Evolutionary conservation across 2,329 filamentous ascomycete genomes (phyloP), one percentile per base, ranked within the genome.

Genomic region (Pestalotiopsis sp.): DNA sequence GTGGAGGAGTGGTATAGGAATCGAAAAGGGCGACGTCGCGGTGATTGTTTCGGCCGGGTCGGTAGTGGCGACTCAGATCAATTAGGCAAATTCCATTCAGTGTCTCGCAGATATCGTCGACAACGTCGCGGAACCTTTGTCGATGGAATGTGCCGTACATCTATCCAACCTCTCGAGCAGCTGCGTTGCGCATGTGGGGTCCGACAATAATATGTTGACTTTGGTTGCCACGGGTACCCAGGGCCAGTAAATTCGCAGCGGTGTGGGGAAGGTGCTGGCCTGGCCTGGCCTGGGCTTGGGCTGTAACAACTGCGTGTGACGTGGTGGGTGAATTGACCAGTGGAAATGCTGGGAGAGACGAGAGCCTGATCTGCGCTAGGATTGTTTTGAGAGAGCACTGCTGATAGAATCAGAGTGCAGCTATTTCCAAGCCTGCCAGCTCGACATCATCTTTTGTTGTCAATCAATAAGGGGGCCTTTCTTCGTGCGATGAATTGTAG

Each of bases 121-220:
- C 69, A 57, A 72, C 67, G 65, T 75, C 63, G 61, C 70, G 73
- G 67, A 72, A 73, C 45, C 75, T 75, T 67, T 70, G 70, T 66
- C 70, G 69, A 61, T 74, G 68, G 66, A 71, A 69, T 71, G 75
- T 74, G 69, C 76, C 73, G 67, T 74, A 73, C 64, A 66, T 66
- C 52, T 66, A 62, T 59, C 14, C 57, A 36, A 13, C 59, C 13
- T 20, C 36, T 36, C 14, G 14, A 36, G 59, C 14, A 36, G 23
- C 23, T 25, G 57, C 20, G 23, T 36, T 59, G 57, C 27, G 17
- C 57, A 59, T 36, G 57, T 59, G 14, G 17, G 17, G 45, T 59
- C 13, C 12, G n/a, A 31, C 13, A 27, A 36, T 20, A 31, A 62
- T 12, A 39, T 62, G 59, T 62, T 62, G 59, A 62, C 59, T 41